phyloP scores from a whole-genome alignment of 2,329 filamentous ascomycete species.

The Penicillium palitans region DNA sequence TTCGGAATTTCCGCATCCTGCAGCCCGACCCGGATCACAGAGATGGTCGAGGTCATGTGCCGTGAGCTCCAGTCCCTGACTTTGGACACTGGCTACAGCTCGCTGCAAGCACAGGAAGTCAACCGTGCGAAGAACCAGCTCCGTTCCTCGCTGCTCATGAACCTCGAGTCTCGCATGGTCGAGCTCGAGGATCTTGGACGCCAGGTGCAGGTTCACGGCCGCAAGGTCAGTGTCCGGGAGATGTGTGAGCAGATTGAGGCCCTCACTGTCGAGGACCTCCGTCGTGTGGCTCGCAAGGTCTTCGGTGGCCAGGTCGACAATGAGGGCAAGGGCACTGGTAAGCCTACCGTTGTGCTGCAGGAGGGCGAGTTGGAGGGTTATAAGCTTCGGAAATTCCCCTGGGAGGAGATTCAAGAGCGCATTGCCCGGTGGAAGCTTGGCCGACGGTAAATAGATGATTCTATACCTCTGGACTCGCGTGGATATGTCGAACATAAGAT shows the following conservation, averaged over 20 bases:
- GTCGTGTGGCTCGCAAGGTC: constrained; percentile 75
- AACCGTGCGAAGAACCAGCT: constrained; percentile 96
- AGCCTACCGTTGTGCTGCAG: constrained; percentile 91
- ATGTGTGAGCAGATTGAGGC: constrained; percentile 88
- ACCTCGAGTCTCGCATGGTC: constrained; percentile 94
- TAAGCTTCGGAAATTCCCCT: constrained; percentile 67
- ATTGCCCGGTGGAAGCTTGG: constrained; percentile 84
- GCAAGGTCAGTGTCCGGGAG: constrained; percentile 85
- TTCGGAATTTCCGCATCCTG: constrained; percentile 93
- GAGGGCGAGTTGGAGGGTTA: constrained; percentile 77
- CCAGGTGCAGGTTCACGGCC: constrained; percentile 94
- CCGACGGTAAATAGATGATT: constrained; percentile 48
- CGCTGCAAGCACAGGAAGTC: constrained; percentile 75
- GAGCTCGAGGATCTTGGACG: constrained; percentile 93
- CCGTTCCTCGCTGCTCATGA: constrained; percentile 87
- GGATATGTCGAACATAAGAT: not conserved
- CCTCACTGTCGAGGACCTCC: constrained; percentile 76
- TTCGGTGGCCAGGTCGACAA: constrained; percentile 77
- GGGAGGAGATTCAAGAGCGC: constrained; percentile 86
- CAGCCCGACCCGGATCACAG: constrained; percentile 70
- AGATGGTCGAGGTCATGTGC: constrained; percentile 95
- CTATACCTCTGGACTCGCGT: not conserved
- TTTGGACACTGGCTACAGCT: constrained; percentile 69
- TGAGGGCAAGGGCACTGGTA: constrained; percentile 73
- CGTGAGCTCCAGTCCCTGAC: constrained; percentile 80